These are phyloP conservation scores for Rubia yunnanensis DNA, from an alignment of 257 asterid species.

Conservation along the genomic window DNA sequence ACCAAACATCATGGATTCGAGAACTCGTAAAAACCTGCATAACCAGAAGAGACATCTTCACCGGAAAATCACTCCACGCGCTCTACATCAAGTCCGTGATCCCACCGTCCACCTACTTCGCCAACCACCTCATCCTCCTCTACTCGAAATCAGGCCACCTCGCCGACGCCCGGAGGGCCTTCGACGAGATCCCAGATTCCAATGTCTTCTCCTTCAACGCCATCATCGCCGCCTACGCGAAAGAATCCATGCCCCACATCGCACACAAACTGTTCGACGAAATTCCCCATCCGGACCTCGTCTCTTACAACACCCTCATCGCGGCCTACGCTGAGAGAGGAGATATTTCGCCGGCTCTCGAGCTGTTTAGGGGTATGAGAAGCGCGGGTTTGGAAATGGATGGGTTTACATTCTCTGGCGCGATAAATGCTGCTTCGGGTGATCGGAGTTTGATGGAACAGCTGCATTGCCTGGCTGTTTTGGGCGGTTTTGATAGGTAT, in stretches of 20 bases:
- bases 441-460: constrained; percentile 33
- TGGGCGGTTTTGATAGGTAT: constrained; percentile 40
- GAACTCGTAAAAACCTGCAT: constrained; percentile 51
- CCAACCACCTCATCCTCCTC: constrained; percentile 75
- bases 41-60: constrained; percentile 34
- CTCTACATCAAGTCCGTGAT: constrained; percentile 37
- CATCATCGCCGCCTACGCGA: constrained; percentile 51
- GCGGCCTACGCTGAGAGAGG: constrained; percentile 66
- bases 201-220: constrained; percentile 70
- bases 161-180: constrained; percentile 42
- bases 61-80: constrained; percentile 58
- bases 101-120: constrained; percentile 48
- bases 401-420: constrained; percentile 54
- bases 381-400: constrained; percentile 35
- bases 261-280: constrained; percentile 58
- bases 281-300: constrained; percentile 66
- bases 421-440: constrained; percentile 38
- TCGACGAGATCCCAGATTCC: constrained; percentile 38
- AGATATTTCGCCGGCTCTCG: constrained; percentile 26
- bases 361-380: constrained; percentile 34
- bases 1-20: constrained; percentile 38
- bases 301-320: constrained; percentile 71
- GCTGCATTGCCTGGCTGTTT: constrained; percentile 42
- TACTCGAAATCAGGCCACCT: constrained; percentile 64
- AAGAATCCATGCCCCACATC: constrained; percentile 32